Evolutionary conservation across 345 rosid species (phyloP), one percentile per base, ranked within the genome.

Genomic region (Hypericum perforatum): DNA sequence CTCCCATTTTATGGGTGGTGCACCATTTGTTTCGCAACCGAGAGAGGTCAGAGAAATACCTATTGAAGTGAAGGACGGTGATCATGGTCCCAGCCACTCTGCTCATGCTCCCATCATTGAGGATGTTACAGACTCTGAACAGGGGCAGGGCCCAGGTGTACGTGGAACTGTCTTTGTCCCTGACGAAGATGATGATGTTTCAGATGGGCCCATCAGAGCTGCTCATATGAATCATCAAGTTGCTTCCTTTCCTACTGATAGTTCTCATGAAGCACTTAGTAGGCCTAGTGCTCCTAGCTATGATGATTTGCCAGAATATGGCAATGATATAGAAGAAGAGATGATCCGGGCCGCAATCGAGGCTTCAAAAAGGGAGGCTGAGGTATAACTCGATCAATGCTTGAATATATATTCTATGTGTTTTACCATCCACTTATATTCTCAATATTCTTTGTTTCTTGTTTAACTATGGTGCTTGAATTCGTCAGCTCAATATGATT

Each of bases 271-370:
- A 29, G 56, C 66, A 52, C 70, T 58, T 45, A 55, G 43, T 22
- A 58, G 54, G 66, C 81, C 78, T 11, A 61, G 64, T 43, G 86
- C 72, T 60, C 76, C 91, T 43, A 66, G 44, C 40, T 63, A 68
- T 59, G 74, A 74, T 65, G 58, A 67, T 61, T 59, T 67, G 60
- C 80, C 74, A 36, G 94, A 80, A 59, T 63, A 71, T 70, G 37
- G 59, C 71, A 74, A 80, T 80, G 98, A 89, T 57, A 82, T 89
- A 48, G 99, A 94, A 75, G 99, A 94, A 79, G 89, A 94, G 72
- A 94, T 94, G 99, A 60, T 94, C 65, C 73, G 67, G 61, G 99
- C 97, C 74, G 99, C 99, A 61, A 89, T 94, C 53, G 99, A 94
- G 82, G 99, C 99, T 66, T 94, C 99, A 39, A 94, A 73, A 61